phyloP scores from a whole-genome alignment of 805 yeast genomes.

The Barnettozyma pratensis region DNA sequence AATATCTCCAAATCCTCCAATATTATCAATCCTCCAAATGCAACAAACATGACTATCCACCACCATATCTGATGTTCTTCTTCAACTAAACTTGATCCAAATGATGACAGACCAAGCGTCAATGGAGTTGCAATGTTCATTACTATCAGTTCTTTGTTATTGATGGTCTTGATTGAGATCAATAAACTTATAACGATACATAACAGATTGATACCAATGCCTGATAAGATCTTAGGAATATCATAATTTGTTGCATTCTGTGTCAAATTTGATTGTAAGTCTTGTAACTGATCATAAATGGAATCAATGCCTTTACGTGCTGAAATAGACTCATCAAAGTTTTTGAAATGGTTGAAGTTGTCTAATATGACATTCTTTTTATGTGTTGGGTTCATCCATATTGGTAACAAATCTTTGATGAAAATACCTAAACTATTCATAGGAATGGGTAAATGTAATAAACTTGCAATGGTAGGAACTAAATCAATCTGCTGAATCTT shows the following conservation, averaged over 20 bases:
- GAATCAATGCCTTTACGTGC: conserved; percentile 9
- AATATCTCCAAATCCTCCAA: conserved; percentile 1
- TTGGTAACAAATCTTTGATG: conserved; percentile 47
- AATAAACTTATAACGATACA: conserved; percentile 10
- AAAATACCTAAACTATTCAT: conserved; percentile 80
- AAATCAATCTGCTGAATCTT: conserved; percentile 73
- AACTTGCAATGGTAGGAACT: conserved; percentile 75
- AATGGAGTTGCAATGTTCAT: conserved; percentile 13
- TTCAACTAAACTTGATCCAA: conserved; percentile 88
- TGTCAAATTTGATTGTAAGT: conserved; percentile 47
- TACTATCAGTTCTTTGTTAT: background rate
- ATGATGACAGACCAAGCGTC: conserved; percentile 49
- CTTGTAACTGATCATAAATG: conserved; percentile 12
- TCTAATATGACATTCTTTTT: conserved; percentile 38
- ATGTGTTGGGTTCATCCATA: conserved; percentile 39
- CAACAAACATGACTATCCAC: conserved; percentile 41
- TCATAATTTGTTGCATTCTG: conserved; percentile 71
- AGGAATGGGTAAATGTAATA: conserved; percentile 84
- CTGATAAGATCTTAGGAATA: conserved; percentile 39
- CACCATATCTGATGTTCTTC: conserved; percentile 98
- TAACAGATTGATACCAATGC: conserved; percentile 20
- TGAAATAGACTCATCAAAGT: conserved; percentile 30
- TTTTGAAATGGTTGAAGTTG: conserved; percentile 53
- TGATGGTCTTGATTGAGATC: background rate
- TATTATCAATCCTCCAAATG: background rate